A percentile compares a stretch with the other conserved stretches of the same genome.
Evolutionary conservation across 1,139 yeast genomes (phyloP).

Genomic region (Yamadazyma membranifaciens): DNA sequence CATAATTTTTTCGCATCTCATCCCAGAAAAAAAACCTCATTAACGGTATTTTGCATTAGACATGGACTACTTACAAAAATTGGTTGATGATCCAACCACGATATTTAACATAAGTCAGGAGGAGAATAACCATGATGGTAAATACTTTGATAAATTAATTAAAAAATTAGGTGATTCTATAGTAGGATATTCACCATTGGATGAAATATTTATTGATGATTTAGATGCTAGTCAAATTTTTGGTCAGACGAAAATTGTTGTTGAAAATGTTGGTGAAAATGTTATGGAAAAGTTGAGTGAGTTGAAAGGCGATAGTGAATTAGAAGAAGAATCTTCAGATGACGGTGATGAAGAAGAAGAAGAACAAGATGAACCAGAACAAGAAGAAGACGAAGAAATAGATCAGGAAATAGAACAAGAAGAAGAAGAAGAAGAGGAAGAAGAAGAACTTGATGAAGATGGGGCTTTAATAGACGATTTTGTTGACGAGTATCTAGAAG

Average conservation of each 20-base stretch:
- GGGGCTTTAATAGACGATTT: slow-evolving; percentile 11
- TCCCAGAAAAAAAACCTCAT: slow-evolving; percentile 9
- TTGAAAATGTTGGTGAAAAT: slow-evolving; percentile 34
- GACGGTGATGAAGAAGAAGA: slow-evolving; percentile 17
- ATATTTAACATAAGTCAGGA: slow-evolving; percentile 10
- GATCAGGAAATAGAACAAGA: slow-evolving; percentile 11
- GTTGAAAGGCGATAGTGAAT: slow-evolving; percentile 20
- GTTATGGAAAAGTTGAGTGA: slow-evolving; percentile 34
- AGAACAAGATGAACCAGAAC: slow-evolving; percentile 14
- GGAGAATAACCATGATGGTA: slow-evolving; percentile 6
- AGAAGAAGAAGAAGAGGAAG: slow-evolving; percentile 14
- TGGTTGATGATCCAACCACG: slow-evolving; percentile 17
- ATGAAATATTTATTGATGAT: slow-evolving; percentile 82
- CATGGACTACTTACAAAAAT: slow-evolving; percentile 15
- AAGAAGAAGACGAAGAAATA: slow-evolving; percentile 16
- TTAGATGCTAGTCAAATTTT: slow-evolving; percentile 88
- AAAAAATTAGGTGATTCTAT: slow-evolving; percentile 66
- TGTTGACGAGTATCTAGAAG: slow-evolving; percentile 15
- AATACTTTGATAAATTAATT: slow-evolving; percentile 37
- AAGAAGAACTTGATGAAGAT: slow-evolving; percentile 16
- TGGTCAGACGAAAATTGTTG: slow-evolving; percentile 86
- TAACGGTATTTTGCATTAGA: neutral
- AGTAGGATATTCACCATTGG: slow-evolving; percentile 64
- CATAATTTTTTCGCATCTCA: slow-evolving; percentile 15
- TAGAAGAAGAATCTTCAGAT: slow-evolving; percentile 18